Base-by-base conservation (phyloP, 2,329 filamentous ascomycete genomes). In the Pseudogymnoascus destructans region DNA sequence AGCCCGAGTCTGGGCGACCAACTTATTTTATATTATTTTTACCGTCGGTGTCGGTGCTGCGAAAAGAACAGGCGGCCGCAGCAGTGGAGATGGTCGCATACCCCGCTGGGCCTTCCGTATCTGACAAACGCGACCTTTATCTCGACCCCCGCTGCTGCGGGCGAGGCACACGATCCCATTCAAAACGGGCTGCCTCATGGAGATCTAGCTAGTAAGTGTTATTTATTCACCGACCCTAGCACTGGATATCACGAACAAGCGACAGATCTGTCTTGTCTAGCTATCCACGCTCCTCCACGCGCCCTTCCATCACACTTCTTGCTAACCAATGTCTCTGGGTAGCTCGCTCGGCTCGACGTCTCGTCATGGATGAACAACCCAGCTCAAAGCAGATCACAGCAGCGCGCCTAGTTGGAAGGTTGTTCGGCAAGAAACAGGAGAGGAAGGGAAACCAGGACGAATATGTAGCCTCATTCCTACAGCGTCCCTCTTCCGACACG, bases 361-460 rank as follows among this genome's bases (percentile, higher is more conserved):
- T 27, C 42, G 23, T 5, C 8, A 52, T 52, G 42, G 42, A 52
- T 17, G 42, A 56, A 56, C 33, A 56, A 56, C 35, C 25, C 23
- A 30, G 25, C 25, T 76, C 33, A 5, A 55, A 58, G 27, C 54
- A 56, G 33, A 25, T 35, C 11, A 21, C 30, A n/a, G 54, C 54
- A n/a, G 54, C 59, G 65, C 80, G 81, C 61, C 70, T 85, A 52
- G 84, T 84, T 77, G 81, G 81, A 63, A 83, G 81, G 73, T 66
- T 68, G 59, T 61, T 61, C 58, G 74, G 75, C 59, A 69, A 63
- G 66, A 70, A 66, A 70, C 70, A 65, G 67, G 69, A 63, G 69
- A 73, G 67, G 59, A 66, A 69, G 15, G 69, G 67, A 59, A 69
- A 70, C 56, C 71, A 70, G 10, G 71, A 70, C 40, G 72, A 71